A percentile compares a stretch with the other conserved stretches of the same genome.
Conservation (phyloP, 805 yeast genomes). For the Suhomyces sp. region DNA sequence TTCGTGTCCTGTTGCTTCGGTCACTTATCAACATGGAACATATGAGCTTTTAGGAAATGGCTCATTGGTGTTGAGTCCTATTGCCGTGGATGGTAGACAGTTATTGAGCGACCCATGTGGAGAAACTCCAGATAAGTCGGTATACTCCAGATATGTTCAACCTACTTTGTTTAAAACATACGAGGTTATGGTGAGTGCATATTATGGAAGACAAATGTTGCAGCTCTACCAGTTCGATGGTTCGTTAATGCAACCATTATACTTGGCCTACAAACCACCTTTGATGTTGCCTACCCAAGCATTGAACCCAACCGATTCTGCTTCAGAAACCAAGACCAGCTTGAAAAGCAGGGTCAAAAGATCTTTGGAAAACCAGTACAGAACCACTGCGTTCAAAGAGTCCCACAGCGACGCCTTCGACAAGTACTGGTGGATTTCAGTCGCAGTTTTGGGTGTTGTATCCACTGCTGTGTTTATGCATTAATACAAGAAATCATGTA, state of each 20-base stretch:
- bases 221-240: constrained; percentile 79
- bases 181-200: constrained; percentile 62
- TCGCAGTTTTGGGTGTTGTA: constrained; percentile 42
- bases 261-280: constrained; percentile 90
- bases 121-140: constrained; percentile 43
- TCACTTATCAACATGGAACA: constrained; percentile 87
- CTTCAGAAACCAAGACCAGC: constrained; percentile 32
- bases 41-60: constrained; percentile 66
- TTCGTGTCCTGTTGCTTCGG: constrained; percentile 75
- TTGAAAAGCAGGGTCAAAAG: constrained; percentile 56
- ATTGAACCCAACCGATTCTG: constrained; percentile 72
- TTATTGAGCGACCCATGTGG: constrained; percentile 83
- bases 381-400: constrained; percentile 68
- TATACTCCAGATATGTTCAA: constrained; percentile 73
- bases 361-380: constrained; percentile 72
- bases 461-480: constrained; percentile 31
- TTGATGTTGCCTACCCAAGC: constrained; percentile 93
- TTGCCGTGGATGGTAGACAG: constrained; percentile 89
- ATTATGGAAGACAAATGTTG: constrained; percentile 80
- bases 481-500: constrained; percentile 1
- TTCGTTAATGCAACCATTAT: constrained; percentile 77
- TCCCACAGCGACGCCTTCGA: constrained; percentile 33
- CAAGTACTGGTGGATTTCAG: constrained; percentile 55
- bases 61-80: constrained; percentile 65
- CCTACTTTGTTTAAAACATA: constrained; percentile 56